These are phyloP conservation scores for Penicillium bialowiezense DNA, from an alignment of 495 filamentous ascomycete species.

Conservation along the genomic window DNA sequence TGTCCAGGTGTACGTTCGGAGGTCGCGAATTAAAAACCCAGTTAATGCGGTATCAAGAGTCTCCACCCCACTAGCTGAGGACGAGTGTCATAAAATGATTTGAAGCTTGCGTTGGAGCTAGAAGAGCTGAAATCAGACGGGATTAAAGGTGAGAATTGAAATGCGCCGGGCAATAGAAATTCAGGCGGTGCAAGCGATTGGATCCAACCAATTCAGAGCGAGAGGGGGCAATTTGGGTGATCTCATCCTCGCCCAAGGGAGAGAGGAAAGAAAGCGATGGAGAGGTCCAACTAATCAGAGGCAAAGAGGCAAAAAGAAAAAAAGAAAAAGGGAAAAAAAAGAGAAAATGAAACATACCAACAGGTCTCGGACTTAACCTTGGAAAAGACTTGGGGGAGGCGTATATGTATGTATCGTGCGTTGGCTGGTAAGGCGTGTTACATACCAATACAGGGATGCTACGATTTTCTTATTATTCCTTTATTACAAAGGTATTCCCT, in stretches of 20 bases:
- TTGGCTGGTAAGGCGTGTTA: background rate
- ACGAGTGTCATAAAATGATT: background rate
- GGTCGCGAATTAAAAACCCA: background rate
- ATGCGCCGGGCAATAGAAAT: conserved; percentile 4
- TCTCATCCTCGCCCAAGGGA: conserved; percentile 9
- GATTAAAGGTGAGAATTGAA: conserved; percentile 1
- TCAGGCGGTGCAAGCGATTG: conserved; percentile 10
- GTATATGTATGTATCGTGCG: conserved; percentile 11
- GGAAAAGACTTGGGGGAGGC: conserved; percentile 8
- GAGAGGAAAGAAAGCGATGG: conserved; percentile 5
- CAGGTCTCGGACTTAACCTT: conserved; percentile 11
- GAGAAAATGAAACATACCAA: conserved; percentile 16
- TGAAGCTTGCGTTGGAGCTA: conserved; percentile 2
- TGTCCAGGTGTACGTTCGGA: background rate
- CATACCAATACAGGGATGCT: conserved; percentile 1
- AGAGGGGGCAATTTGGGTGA: conserved; percentile 7
- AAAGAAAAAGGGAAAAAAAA: background rate
- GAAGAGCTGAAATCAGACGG: conserved; percentile 1
- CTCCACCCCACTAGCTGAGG: conserved; percentile 4
- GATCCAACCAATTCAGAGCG: conserved; percentile 4
- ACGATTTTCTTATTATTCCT: too few species aligned
- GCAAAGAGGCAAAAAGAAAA: conserved; percentile 15
- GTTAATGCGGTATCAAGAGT: background rate
- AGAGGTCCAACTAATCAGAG: conserved; percentile 8
- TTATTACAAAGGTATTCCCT: too few species aligned